Evolutionary conservation across 1,139 yeast genomes (phyloP).

Genomic region (Sugiyamaella grinbergsii): DNA sequence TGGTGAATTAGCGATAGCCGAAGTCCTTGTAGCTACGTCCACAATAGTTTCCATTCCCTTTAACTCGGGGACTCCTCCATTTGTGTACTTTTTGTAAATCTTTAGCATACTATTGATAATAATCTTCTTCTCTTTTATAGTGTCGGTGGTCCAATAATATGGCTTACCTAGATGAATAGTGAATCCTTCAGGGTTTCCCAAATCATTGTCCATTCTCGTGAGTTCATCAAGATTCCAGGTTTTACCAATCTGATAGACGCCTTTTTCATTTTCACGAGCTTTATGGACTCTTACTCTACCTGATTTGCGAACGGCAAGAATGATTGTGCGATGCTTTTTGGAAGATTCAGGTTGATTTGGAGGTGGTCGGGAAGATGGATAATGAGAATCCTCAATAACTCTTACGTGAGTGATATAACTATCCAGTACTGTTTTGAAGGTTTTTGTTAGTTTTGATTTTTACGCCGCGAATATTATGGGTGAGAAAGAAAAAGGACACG

Average conservation of each 20-base stretch:
- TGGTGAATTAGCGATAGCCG: not conserved
- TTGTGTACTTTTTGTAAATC: slow-evolving; percentile 67
- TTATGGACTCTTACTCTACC: slow-evolving; percentile 80
- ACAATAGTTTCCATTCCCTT: slow-evolving; percentile 8
- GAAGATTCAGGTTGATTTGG: slow-evolving; percentile 33
- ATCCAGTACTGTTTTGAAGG: slow-evolving; percentile 44
- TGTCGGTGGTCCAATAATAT: slow-evolving; percentile 82
- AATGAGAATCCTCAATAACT: slow-evolving; percentile 41
- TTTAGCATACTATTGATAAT: slow-evolving; percentile 66
- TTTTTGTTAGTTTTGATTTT: too few relatives aligned
- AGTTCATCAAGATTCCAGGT: slow-evolving; percentile 88
- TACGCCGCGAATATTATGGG: too few relatives aligned
- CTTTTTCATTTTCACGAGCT: slow-evolving; percentile 77
- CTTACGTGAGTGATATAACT: slow-evolving; percentile 63
- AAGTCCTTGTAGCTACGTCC: slow-evolving; percentile 12
- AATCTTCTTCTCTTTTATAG: slow-evolving; percentile 64
- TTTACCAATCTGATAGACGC: slow-evolving; percentile 84
- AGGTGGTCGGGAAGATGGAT: slow-evolving; percentile 37
- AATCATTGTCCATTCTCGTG: slow-evolving; percentile 57
- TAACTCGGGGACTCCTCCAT: slow-evolving; percentile 67
- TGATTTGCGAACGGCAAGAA: slow-evolving; percentile 52
- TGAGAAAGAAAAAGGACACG: too few relatives aligned
- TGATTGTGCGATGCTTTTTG: slow-evolving; percentile 42
- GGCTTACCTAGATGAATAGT: slow-evolving; percentile 67
- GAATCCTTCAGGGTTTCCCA: slow-evolving; percentile 47